Evolutionary conservation across 345 rosid species (phyloP).

Genomic region (Corchorus olitorius): DNA sequence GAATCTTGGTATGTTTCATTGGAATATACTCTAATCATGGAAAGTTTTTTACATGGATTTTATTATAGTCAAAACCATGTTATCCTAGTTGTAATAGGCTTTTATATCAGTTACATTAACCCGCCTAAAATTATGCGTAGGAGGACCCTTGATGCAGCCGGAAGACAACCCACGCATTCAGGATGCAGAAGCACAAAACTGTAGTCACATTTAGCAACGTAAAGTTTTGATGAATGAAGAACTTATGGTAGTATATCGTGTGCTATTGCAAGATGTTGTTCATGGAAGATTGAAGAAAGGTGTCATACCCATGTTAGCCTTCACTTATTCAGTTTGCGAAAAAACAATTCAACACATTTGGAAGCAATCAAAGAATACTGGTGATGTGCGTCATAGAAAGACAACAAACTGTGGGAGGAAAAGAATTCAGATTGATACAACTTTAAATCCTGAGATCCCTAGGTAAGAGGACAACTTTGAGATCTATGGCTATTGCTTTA

Average conservation of each 20-base stretch:
- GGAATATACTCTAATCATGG: too few species aligned
- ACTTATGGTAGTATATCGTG: background rate
- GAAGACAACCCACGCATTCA: too few species aligned
- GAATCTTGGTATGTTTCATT: too few species aligned
- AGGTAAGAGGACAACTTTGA: background rate
- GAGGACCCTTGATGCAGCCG: too few species aligned
- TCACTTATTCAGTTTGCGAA: background rate
- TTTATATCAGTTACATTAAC: too few species aligned
- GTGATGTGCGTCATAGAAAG: too few species aligned
- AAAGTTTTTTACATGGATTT: too few species aligned
- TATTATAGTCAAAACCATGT: too few species aligned
- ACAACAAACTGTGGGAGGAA: background rate
- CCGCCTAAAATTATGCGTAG: too few species aligned
- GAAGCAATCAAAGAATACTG: background rate
- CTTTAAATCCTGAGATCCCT: background rate
- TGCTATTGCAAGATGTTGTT: background rate
- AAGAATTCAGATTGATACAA: background rate
- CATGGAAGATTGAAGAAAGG: background rate
- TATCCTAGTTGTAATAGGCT: too few species aligned
- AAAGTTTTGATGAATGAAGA: background rate
- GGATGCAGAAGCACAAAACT: too few species aligned
- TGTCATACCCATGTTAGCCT: background rate
- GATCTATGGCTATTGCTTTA: background rate
- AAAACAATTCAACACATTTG: background rate
- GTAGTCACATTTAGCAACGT: too few species aligned